Evolutionary conservation across 371 early-diverging fungal species (phyloP), one percentile per base, ranked within the genome.

Genomic region (Mortierella sp.): DNA sequence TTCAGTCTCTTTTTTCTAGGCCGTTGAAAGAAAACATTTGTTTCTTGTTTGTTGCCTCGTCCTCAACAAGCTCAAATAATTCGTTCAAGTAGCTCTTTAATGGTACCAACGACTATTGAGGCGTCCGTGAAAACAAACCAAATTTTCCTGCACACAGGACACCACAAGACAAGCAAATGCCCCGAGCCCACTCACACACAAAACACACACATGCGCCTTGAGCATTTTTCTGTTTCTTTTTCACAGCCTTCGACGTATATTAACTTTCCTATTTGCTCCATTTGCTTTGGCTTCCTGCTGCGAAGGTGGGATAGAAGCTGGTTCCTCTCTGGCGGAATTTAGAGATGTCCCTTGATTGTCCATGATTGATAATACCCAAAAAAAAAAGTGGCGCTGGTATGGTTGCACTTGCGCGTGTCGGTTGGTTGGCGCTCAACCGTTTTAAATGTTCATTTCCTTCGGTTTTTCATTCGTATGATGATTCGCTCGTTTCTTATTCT

Each of bases 281-380:
- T 52, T 22, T 48, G 14, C 48, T 48, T 48, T 9, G 8, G n/a
- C 48, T n/a, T 48, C 9, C 48, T 10, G 6, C n/a, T 48, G 48
- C 61, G 26, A 43, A 29, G 61, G 72, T 72, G 72, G 72, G 66
- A 72, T 72, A 72, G 72, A 72, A 65, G 50, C 41, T 65, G 53
- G 40, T 19, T 72, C 66, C 50, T 53, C 72, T 65, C 43, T 74
- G 74, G 68, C 24, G 11, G 11, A 29, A 29, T 24, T 29, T 13
- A 58, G 29, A 13, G 13, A n/a, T 24, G 58, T 34, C 24, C 22
- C 24, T 58, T 24, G 58, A 58, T 58, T 14, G 58, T 29, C 22
- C 34, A 58, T 34, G 19, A 58, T 13, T 58, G 58, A 29, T 58
- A n/a, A 34, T 58, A 58, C 58, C n/a, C n/a, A n/a, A n/a, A 13